Evolutionary conservation across 306 rosid genomes (phyloP).

Genomic region (Fragaria vesca): DNA sequence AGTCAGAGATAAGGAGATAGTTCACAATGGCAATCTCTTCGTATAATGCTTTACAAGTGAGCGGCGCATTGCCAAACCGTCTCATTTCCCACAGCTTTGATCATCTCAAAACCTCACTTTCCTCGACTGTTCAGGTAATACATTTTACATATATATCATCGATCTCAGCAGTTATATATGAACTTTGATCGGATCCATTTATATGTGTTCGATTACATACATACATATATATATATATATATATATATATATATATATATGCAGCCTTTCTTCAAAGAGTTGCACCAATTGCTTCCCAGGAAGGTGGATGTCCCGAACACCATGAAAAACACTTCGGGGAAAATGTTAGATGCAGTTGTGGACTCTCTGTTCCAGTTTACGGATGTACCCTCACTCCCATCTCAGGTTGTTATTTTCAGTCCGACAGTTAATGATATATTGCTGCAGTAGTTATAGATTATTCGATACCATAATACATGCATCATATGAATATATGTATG

Average conservation of each 20-base stretch:
- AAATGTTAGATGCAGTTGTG: constrained; percentile 43
- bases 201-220: not conserved
- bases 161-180: not conserved
- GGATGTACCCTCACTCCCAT: constrained; percentile 51
- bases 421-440: too few relatives aligned
- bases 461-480: too few relatives aligned
- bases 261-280: constrained; percentile 5
- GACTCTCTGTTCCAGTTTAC: constrained; percentile 52
- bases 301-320: not conserved
- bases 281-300: not conserved
- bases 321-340: constrained; percentile 17
- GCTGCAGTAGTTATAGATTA: too few relatives aligned
- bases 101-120: constrained; percentile 12
- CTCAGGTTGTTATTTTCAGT: constrained; percentile 33
- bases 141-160: too few relatives aligned
- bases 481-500: too few relatives aligned
- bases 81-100: constrained; percentile 1
- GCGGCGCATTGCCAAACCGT: not conserved
- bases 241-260: too few relatives aligned
- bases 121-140: constrained; percentile 13
- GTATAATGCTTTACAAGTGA: not conserved
- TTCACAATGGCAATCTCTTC: not conserved
- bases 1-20: too few relatives aligned
- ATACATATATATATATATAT: too few relatives aligned
- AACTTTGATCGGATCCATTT: not conserved